phyloP scores from a whole-genome alignment of 768 basidiomycete species.

The Tricholoma bakamatsutake region DNA sequence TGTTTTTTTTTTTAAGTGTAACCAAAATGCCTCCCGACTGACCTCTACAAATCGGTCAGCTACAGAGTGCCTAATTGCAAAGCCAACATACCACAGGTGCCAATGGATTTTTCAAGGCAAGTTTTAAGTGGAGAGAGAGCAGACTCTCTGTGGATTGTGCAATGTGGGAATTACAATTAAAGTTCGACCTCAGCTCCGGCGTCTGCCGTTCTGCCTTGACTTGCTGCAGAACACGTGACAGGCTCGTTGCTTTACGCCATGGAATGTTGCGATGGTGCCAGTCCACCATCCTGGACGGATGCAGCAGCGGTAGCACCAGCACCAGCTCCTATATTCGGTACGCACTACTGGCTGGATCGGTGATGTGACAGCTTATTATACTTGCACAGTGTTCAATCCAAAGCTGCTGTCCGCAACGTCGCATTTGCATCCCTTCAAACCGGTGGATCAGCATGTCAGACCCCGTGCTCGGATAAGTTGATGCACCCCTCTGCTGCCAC shows the following conservation, averaged over 20 bases:
- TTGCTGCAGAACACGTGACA: neutral
- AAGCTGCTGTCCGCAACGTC: neutral
- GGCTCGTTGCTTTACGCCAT: slow-evolving; percentile 37
- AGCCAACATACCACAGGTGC: slow-evolving; percentile 57
- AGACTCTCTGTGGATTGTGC: slow-evolving; percentile 27
- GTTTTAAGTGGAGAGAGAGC: slow-evolving; percentile 23
- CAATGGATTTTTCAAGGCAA: slow-evolving; percentile 97
- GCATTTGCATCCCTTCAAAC: neutral
- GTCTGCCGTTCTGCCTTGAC: slow-evolving; percentile 8
- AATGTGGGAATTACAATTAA: slow-evolving; percentile 28
- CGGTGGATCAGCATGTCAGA: neutral
- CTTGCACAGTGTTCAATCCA: neutral
- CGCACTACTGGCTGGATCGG: neutral
- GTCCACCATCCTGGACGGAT: slow-evolving; percentile 42
- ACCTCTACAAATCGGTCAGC: slow-evolving; percentile 40
- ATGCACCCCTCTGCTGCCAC: neutral
- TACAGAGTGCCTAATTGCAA: neutral
- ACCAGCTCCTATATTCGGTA: slow-evolving; percentile 16
- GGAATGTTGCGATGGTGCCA: slow-evolving; percentile 77
- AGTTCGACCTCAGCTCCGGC: slow-evolving; percentile 26
- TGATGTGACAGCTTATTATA: neutral
- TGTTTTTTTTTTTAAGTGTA: slow-evolving; percentile 16
- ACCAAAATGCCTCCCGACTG: slow-evolving; percentile 84
- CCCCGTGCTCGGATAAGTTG: neutral
- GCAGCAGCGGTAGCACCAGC: slow-evolving; percentile 19